These are phyloP conservation scores for Solanum lignicaule DNA, from an alignment of 257 asterid species.

Conservation along the genomic window DNA sequence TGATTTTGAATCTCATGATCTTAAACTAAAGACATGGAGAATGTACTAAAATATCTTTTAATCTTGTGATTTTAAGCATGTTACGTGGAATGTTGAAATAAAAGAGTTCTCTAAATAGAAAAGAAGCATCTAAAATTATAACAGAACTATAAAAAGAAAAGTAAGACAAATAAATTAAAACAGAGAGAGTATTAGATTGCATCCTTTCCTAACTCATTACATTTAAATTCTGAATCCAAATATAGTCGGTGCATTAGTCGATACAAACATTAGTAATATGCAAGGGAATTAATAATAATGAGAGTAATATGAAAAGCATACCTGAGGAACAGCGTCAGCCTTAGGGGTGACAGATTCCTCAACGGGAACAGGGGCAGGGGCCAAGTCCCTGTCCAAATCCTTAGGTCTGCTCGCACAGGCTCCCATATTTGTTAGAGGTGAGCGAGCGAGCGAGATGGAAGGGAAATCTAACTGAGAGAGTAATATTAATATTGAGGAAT, in stretches of 20 bases:
- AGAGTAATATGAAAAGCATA: neutral
- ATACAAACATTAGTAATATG: too few species aligned
- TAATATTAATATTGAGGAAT: neutral
- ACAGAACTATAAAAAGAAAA: neutral
- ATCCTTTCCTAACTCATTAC: too few species aligned
- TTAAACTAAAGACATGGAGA: too few species aligned
- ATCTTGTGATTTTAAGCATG: neutral
- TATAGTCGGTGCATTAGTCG: too few species aligned
- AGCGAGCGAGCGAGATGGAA: neutral
- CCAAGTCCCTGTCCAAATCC: constrained; percentile 2
- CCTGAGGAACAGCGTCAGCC: neutral
- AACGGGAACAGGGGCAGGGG: constrained; percentile 3
- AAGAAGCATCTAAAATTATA: accelerated
- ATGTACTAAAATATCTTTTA: too few species aligned
- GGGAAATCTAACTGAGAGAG: neutral
- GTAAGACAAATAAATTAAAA: neutral
- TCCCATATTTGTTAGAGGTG: neutral
- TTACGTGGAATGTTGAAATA: too few species aligned
- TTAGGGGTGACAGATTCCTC: constrained; percentile 1
- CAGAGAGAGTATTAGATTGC: neutral
- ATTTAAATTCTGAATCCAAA: neutral
- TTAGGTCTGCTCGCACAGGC: constrained; percentile 14
- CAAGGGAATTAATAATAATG: neutral
- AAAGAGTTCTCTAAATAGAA: neutral
- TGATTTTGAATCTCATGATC: too few species aligned